Evolutionary conservation across 495 filamentous ascomycete genomes (phyloP).

Genomic region (Lineolata rhizophorae): DNA sequence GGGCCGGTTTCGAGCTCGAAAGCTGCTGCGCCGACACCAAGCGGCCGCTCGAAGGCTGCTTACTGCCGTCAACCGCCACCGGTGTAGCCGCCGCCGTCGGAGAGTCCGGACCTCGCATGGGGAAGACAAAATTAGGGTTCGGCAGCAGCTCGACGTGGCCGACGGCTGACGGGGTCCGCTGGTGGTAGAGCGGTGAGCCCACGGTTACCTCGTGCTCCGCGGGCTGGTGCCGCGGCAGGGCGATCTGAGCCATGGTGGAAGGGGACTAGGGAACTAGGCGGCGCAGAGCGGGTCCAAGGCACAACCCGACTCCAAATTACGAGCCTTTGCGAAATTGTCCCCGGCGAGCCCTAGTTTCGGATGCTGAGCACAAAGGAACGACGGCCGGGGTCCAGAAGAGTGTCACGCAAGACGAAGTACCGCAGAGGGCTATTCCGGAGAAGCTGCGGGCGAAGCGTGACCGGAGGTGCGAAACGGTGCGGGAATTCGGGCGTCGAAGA

Average conservation of each 20-base stretch:
- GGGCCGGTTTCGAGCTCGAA: background rate
- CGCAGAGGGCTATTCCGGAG: no score
- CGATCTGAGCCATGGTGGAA: conserved; percentile 13
- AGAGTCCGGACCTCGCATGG: conserved; percentile 5
- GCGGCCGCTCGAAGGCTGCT: conserved; percentile 2
- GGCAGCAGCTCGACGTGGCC: conserved; percentile 13
- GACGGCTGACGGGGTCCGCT: conserved; percentile 4
- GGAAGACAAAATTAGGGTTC: conserved; percentile 16
- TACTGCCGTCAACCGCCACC: background rate
- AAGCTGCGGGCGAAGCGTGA: no score
- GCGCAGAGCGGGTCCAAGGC: no score
- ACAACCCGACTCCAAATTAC: no score
- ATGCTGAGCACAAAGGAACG: no score
- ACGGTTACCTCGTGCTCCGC: conserved; percentile 5
- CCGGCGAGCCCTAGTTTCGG: no score
- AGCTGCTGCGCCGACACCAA: conserved; percentile 7
- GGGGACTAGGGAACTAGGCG: no score
- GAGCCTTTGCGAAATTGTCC: no score
- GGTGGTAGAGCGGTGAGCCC: conserved; percentile 13
- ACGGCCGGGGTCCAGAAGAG: no score
- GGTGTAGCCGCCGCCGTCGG: conserved; percentile 1
- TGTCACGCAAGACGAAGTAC: no score
- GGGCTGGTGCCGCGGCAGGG: conserved; percentile 11
- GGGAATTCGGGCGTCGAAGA: no score
- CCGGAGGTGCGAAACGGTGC: no score